These are phyloP conservation scores for Ustulina deusta DNA, from an alignment of 2,329 filamentous ascomycete genomes.

Conservation along the genomic window DNA sequence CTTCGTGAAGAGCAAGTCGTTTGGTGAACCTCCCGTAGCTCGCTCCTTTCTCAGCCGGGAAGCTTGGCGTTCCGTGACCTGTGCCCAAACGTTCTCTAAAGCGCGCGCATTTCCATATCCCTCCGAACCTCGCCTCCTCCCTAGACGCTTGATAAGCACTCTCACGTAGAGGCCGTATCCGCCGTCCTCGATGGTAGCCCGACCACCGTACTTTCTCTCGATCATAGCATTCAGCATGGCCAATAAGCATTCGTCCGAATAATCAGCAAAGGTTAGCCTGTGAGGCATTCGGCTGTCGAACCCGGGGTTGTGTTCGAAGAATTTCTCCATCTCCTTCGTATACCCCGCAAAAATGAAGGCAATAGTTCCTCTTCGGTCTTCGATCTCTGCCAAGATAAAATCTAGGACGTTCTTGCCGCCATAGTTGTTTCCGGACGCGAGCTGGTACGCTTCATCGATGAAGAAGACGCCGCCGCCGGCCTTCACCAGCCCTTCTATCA, in stretches of 20 bases:
- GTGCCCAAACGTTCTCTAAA: constrained; percentile 27
- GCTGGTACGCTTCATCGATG: constrained; percentile 84
- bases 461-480: constrained; percentile 76
- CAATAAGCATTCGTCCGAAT: constrained; percentile 72
- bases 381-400: constrained; percentile 77
- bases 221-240: constrained; percentile 69
- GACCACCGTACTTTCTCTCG: constrained; percentile 62
- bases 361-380: constrained; percentile 76
- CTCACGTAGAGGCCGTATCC: constrained; percentile 65
- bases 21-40: not conserved
- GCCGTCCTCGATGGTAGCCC: constrained; percentile 72
- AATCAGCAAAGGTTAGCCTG: constrained; percentile 76
- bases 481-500: constrained; percentile 69
- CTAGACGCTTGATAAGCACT: constrained; percentile 22
- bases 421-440: constrained; percentile 65
- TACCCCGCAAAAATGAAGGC: constrained; percentile 82
- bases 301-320: constrained; percentile 80
- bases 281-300: constrained; percentile 76
- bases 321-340: constrained; percentile 78
- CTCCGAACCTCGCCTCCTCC: constrained; percentile 49
- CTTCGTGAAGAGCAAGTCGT: constrained; percentile 24
- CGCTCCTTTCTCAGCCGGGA: constrained; percentile 24
- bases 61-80: constrained; percentile 24
- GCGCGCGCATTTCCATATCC: constrained; percentile 79
- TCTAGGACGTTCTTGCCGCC: constrained; percentile 73